Percentiles rank a stretch among this genome's conserved stretches.
These are phyloP conservation scores for Xanthoconium purpureum DNA, from an alignment of 768 basidiomycete genomes.

Conservation along the genomic window DNA sequence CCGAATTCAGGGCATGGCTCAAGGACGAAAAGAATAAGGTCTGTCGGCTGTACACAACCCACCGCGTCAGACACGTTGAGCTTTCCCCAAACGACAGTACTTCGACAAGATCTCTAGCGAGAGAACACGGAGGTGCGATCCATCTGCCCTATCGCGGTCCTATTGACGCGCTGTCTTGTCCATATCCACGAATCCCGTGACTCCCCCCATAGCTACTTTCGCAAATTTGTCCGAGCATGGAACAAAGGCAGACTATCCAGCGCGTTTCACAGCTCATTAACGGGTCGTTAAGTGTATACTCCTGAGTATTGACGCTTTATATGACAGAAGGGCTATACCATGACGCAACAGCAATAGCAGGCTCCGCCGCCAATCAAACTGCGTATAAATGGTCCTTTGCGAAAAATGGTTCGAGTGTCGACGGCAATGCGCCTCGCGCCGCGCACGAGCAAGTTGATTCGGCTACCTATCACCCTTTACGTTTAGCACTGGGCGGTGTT, in stretches of 20 bases:
- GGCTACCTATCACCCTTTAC: constrained; percentile 36
- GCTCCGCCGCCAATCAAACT: constrained; percentile 66
- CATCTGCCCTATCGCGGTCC: constrained; percentile 5
- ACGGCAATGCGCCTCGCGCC: constrained; percentile 54
- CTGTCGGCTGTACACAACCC: constrained; percentile 6
- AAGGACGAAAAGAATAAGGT: constrained; percentile 68
- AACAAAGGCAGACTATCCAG: constrained; percentile 74
- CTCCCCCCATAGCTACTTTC: constrained; percentile 65
- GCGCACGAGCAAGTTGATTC: constrained; percentile 57
- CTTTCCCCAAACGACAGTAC: constrained; percentile 4
- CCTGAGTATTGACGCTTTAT: too few relatives aligned
- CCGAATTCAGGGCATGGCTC: constrained; percentile 86
- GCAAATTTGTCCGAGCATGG: constrained; percentile 92
- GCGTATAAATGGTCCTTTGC: constrained; percentile 89
- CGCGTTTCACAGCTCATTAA: constrained; percentile 23
- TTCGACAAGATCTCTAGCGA: constrained; percentile 85
- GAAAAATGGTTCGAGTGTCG: constrained; percentile 57
- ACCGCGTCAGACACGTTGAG: neutral
- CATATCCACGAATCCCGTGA: neutral
- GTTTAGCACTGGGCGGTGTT: neutral
- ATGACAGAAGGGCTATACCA: constrained; percentile 53
- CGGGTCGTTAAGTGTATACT: too few relatives aligned
- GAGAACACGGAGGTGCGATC: constrained; percentile 62
- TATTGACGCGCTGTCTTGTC: constrained; percentile 6
- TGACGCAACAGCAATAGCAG: constrained; percentile 53